Conservation (phyloP, 2,329 filamentous ascomycete genomes). For the Fusarium humuli region DNA sequence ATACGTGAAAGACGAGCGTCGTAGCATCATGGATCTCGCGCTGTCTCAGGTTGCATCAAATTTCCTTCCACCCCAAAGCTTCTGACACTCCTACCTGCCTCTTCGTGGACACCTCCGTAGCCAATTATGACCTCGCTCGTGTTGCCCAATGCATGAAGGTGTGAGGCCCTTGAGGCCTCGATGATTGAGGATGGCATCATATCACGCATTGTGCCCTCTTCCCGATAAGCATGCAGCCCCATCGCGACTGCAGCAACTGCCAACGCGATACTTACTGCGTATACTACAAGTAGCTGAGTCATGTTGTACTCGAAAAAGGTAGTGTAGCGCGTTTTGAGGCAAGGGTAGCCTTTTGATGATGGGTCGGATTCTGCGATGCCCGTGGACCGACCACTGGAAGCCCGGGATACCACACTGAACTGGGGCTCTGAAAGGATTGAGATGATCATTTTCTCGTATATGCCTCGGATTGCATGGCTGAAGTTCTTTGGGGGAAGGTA, state of each 20-base stretch:
- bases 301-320: slow-evolving; percentile 1
- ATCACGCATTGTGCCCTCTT: slow-evolving; percentile 11
- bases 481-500: background rate
- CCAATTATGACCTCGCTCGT: background rate
- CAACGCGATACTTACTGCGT: background rate
- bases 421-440: background rate
- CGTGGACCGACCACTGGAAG: fast-evolving
- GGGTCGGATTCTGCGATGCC: background rate
- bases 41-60: background rate
- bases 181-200: slow-evolving; percentile 19
- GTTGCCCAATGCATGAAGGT: fast-evolving
- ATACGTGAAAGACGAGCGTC: no score
- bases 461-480: fast-evolving
- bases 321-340: fast-evolving
- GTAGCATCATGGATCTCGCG: no score
- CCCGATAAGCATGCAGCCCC: fast-evolving
- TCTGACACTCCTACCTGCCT: background rate
- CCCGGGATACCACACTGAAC: background rate
- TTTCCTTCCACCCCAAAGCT: background rate
- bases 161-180: background rate
- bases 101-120: background rate
- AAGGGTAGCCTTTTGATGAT: background rate
- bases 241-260: fast-evolving
- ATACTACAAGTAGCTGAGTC: background rate
- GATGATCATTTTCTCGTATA: slow-evolving; percentile 14